Base-by-base conservation (phyloP, 352 stramenopile species). In the Phytopythium helicoides region DNA sequence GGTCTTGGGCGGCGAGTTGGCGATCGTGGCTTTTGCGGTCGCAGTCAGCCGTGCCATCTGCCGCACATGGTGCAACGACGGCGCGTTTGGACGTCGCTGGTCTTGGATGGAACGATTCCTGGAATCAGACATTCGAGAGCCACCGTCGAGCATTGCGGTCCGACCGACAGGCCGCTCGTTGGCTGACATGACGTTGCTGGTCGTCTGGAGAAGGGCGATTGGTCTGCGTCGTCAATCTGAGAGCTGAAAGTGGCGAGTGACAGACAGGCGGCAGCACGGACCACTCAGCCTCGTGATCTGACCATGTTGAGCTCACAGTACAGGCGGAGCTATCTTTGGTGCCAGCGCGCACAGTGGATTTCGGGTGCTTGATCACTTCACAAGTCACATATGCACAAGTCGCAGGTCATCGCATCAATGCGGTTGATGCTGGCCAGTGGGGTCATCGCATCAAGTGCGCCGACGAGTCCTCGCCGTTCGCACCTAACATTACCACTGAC, bases 51-150 rank as follows among this genome's bases (percentile, higher is more conserved):
- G 72, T 4, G 62, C 66, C 62, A 88, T 81, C 54, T 86, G 74
- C 8, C 72, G 74, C 21, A 75, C 48, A 41, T 86, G 77, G 34
- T 85, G 77, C 9, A 66, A 67, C 0, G 74, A 85, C 21, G 62
- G 64, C 31, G 54, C 38, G 33, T 59, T 23, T 0, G 54, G 33
- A 22, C 56, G 63, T 38, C 56, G 60, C 28, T 52, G 54, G 10
- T 62, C 52, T 35, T 80, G 64, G 12, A 79, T 58, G 0, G 19
- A 35, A 26, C 71, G 58, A 19, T 58, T 41, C 37, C 62, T 64
- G 9, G 68, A 33, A 28, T 81, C 81, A 3, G 71, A 68, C 71
- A 78, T 79, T 10, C 45, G 55, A 0, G 52, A 44, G 38, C 52
- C 36, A 18, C 28, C 28, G n/a, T 59, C 47, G 31, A 71, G 40